phyloP scores from a whole-genome alignment of 768 basidiomycete species.

The Rhizopogon rudus region DNA sequence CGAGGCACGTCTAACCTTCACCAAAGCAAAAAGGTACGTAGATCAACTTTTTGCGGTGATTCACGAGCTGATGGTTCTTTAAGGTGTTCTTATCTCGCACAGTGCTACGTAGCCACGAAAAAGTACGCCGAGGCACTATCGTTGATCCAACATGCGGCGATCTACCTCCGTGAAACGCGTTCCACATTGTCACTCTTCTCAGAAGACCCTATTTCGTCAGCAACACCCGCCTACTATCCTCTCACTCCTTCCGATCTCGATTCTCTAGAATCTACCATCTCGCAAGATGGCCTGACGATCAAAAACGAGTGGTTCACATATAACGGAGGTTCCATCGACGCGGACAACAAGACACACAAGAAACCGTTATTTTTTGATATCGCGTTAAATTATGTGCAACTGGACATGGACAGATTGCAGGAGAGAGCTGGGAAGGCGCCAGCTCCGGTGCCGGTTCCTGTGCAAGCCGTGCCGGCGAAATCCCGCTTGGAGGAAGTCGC shows the following conservation, averaged over 20 bases:
- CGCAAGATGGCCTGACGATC: slow-evolving; percentile 41
- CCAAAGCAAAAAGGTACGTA: slow-evolving; percentile 66
- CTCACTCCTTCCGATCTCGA: slow-evolving; percentile 40
- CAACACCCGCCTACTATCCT: slow-evolving; percentile 48
- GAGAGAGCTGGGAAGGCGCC: slow-evolving; percentile 61
- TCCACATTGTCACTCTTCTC: slow-evolving; percentile 46
- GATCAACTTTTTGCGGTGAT: not conserved
- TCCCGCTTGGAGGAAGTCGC: slow-evolving; percentile 54
- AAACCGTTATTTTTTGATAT: slow-evolving; percentile 94
- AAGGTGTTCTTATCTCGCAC: slow-evolving; percentile 74
- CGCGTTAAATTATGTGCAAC: slow-evolving; percentile 85
- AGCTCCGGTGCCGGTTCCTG: slow-evolving; percentile 14
- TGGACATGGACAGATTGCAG: slow-evolving; percentile 76
- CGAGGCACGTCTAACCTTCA: slow-evolving; percentile 70
- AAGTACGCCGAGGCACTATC: slow-evolving; percentile 69
- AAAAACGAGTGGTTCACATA: slow-evolving; percentile 77
- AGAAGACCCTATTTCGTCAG: slow-evolving; percentile 40
- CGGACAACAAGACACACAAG: slow-evolving; percentile 48
- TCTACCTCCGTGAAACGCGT: slow-evolving; percentile 72
- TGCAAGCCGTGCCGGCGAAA: slow-evolving; percentile 31
- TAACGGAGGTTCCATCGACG: slow-evolving; percentile 58
- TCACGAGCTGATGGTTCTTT: not conserved
- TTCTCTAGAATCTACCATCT: slow-evolving; percentile 47
- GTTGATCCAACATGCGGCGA: slow-evolving; percentile 63
- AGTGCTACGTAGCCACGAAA: slow-evolving; percentile 66